phyloP scores from a whole-genome alignment of 441 rosid species.

The Bruguiera hainesii region DNA sequence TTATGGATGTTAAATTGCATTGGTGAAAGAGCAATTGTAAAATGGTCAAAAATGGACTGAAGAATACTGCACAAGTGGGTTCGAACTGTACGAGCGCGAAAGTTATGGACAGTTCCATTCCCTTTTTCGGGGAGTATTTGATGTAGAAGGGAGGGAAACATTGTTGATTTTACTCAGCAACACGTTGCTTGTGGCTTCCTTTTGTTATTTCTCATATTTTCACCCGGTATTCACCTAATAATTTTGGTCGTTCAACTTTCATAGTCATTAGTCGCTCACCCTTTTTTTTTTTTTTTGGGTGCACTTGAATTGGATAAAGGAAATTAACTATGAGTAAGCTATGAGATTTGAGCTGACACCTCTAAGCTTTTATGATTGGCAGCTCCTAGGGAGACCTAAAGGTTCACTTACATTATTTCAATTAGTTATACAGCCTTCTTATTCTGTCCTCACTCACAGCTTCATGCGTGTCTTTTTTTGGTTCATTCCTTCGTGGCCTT shows the following conservation, averaged over 20 bases:
- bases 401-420: conserved; percentile 12
- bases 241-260: background rate
- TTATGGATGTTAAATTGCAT: background rate
- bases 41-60: conserved; percentile 19
- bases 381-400: background rate
- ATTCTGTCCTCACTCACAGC: conserved; percentile 1
- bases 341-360: too few relatives aligned
- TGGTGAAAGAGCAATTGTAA: conserved; percentile 12
- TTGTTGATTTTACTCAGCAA: too few relatives aligned
- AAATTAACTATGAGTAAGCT: background rate
- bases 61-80: background rate
- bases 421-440: background rate
- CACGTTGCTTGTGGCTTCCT: too few relatives aligned
- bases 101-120: too few relatives aligned
- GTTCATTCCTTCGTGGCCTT: background rate
- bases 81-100: too few relatives aligned
- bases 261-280: background rate
- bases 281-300: background rate
- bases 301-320: too few relatives aligned
- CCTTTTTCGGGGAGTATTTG: too few relatives aligned
- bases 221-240: background rate
- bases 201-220: too few relatives aligned
- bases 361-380: background rate
- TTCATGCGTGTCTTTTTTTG: background rate
- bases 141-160: too few relatives aligned